These are phyloP conservation scores for Acaromyces ingoldii DNA, from an alignment of 1,284 basidiomycete species.

Conservation along the genomic window DNA sequence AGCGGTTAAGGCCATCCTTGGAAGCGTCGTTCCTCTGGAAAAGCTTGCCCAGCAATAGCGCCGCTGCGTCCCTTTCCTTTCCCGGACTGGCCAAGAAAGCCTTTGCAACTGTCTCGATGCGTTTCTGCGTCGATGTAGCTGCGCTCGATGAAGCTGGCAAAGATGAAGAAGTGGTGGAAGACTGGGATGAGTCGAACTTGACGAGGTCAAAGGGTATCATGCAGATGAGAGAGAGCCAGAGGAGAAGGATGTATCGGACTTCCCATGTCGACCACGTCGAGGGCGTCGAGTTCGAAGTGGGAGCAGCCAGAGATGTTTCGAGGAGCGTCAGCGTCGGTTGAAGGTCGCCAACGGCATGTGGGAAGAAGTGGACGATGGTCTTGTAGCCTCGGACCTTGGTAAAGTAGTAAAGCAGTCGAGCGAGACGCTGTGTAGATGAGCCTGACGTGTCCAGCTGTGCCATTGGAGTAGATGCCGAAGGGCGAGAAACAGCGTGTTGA, in stretches of 20 bases:
- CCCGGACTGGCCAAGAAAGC: conserved; percentile 65
- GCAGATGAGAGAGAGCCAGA: conserved; percentile 90
- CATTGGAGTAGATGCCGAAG: no score
- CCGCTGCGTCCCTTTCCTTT: conserved; percentile 72
- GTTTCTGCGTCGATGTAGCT: conserved; percentile 10
- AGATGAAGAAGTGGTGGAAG: no score
- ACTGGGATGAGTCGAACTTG: conserved; percentile 74
- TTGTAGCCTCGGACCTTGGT: conserved; percentile 89
- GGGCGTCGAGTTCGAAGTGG: not conserved
- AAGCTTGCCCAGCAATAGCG: conserved; percentile 66
- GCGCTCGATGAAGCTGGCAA: no score
- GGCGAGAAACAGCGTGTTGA: not conserved
- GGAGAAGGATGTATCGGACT: conserved; percentile 72
- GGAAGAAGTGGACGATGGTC: conserved; percentile 84
- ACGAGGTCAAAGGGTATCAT: conserved; percentile 88
- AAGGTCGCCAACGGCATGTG: conserved; percentile 79
- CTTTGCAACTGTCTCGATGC: conserved; percentile 63
- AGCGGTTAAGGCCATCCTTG: not conserved
- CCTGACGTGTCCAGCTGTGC: not conserved
- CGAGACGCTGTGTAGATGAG: conserved; percentile 56
- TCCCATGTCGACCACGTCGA: conserved; percentile 60
- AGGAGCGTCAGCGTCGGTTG: conserved; percentile 69
- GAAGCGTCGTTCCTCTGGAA: conserved; percentile 59
- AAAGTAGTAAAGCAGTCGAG: conserved; percentile 71
- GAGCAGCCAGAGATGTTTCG: conserved; percentile 50